phyloP scores from a whole-genome alignment of 176 grass and related monocot species.

The Miscanthus lutarioriparius region DNA sequence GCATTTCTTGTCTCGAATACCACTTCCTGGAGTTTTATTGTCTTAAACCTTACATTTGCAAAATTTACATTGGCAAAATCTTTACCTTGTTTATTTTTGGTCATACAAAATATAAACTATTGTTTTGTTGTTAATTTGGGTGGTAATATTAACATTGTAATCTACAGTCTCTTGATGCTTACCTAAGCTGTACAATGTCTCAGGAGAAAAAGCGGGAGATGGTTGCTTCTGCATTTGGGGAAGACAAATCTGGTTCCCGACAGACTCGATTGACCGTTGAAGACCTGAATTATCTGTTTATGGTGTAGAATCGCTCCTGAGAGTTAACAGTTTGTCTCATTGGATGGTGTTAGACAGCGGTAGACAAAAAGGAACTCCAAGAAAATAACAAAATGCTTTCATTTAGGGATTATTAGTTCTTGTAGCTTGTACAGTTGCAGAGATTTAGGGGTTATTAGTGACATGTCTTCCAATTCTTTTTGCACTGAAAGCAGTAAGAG shows the following conservation, averaged over 20 bases:
- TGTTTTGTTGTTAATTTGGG: background rate
- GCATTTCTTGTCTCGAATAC: background rate
- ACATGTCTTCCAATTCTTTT: constrained; percentile 41
- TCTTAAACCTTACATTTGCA: no score
- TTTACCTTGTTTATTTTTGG: background rate
- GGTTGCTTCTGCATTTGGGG: constrained; percentile 96
- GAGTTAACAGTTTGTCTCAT: constrained; percentile 56
- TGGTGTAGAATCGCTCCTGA: constrained; percentile 61
- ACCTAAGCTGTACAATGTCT: constrained; percentile 20
- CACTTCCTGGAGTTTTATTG: background rate
- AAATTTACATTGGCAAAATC: background rate
- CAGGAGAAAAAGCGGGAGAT: constrained; percentile 98
- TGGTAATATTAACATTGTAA: background rate
- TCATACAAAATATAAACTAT: background rate
- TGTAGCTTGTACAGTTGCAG: constrained; percentile 50
- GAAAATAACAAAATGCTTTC: constrained; percentile 43
- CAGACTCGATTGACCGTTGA: constrained; percentile 83
- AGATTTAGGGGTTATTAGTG: constrained; percentile 42
- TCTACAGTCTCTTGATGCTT: constrained; percentile 6
- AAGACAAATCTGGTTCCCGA: constrained; percentile 77
- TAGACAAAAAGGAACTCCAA: constrained; percentile 32
- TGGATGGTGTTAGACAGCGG: constrained; percentile 41
- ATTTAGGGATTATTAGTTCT: constrained; percentile 28
- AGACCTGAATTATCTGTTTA: constrained; percentile 94
- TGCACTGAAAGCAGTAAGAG: constrained; percentile 2